Conservation (phyloP, 108 stramenopile genomes). For the Nitzschia sp. region DNA sequence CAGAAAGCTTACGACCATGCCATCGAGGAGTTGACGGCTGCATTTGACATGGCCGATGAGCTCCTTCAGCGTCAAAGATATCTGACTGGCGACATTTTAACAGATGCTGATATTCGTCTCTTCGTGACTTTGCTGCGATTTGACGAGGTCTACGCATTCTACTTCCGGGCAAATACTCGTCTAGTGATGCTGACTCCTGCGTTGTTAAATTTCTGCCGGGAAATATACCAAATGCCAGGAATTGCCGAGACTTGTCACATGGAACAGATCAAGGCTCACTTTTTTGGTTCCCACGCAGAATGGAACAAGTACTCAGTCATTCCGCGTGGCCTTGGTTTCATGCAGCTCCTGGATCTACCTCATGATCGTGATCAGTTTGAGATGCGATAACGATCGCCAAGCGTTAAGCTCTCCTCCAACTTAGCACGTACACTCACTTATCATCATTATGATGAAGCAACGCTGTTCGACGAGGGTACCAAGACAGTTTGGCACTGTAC, state of each 20-base stretch:
- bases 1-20: slow-evolving; percentile 94
- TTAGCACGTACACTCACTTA: too few species aligned
- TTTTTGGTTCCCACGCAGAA: slow-evolving; percentile 86
- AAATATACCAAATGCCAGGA: slow-evolving; percentile 92
- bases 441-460: too few species aligned
- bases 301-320: slow-evolving; percentile 86
- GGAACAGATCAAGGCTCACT: slow-evolving; percentile 96
- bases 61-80: slow-evolving; percentile 79
- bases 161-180: slow-evolving; percentile 94
- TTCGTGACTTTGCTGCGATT: slow-evolving; percentile 94
- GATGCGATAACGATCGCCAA: too few species aligned
- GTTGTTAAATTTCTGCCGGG: slow-evolving; percentile 91
- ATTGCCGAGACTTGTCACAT: slow-evolving; percentile 88
- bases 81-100: slow-evolving; percentile 81
- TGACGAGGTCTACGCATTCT: slow-evolving; percentile 91
- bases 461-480: too few species aligned
- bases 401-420: too few species aligned
- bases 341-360: slow-evolving; percentile 58
- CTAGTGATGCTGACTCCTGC: slow-evolving; percentile 80
- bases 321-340: slow-evolving; percentile 74
- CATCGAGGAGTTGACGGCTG: slow-evolving; percentile 83
- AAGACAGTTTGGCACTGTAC: too few species aligned
- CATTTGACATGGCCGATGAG: slow-evolving; percentile 85
- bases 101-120: slow-evolving; percentile 94
- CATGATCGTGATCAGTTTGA: slow-evolving; percentile 41